Evolutionary conservation across 2,329 filamentous ascomycete species (phyloP).

Genomic region (Colletotrichum orchidophilum): DNA sequence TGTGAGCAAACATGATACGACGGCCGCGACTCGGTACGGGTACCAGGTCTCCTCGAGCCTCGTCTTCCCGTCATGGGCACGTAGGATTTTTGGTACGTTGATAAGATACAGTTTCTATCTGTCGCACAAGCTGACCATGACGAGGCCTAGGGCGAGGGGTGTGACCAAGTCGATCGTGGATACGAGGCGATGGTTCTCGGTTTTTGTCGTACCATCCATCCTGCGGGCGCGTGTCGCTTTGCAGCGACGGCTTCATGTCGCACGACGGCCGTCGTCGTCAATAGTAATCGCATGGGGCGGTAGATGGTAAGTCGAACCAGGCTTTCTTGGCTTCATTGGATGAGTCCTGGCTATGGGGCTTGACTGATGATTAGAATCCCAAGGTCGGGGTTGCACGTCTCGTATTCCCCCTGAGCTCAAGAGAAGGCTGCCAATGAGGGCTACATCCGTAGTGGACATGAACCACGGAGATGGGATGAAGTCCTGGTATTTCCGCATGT

Average conservation of each 20-base stretch:
- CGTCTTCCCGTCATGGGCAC: neutral
- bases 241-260: neutral
- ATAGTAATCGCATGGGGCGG: neutral
- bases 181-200: neutral
- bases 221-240: neutral
- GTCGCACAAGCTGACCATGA: neutral
- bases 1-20: conserved; percentile 8
- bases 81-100: neutral
- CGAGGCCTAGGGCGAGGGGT: neutral
- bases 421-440: neutral
- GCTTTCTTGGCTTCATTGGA: neutral
- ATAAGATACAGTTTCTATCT: neutral
- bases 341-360: neutral
- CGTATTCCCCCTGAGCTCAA: neutral
- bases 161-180: neutral
- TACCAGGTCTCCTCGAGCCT: neutral
- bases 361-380: neutral
- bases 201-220: neutral
- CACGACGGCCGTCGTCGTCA: neutral
- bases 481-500: too few species aligned
- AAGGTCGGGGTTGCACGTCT: neutral
- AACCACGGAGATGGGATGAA: neutral
- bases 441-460: neutral
- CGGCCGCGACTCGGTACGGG: conserved; percentile 8
- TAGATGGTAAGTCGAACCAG: neutral